A percentile compares a stretch with the other conserved stretches of the same genome.
These are phyloP conservation scores for Hymenochaete sp. DNA, from an alignment of 1,284 basidiomycete genomes.

Conservation along the genomic window DNA sequence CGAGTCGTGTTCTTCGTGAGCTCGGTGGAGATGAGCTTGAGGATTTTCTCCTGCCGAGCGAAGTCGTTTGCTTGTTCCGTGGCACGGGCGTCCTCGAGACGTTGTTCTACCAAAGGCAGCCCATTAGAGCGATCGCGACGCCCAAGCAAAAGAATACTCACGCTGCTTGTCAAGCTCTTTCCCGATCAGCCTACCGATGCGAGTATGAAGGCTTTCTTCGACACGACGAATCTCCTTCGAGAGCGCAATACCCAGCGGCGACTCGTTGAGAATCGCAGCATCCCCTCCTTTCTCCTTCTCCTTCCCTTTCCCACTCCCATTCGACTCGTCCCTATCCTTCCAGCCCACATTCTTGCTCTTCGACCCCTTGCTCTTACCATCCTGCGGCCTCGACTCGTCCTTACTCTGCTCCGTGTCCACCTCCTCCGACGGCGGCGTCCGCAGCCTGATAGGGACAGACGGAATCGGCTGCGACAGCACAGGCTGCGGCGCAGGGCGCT, in stretches of 20 bases:
- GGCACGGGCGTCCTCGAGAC: slow-evolving; percentile 67
- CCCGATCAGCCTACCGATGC: slow-evolving; percentile 63
- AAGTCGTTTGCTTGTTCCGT: slow-evolving; percentile 72
- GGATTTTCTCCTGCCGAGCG: slow-evolving; percentile 73
- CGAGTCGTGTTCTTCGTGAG: slow-evolving; percentile 76
- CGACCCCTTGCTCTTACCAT: slow-evolving; percentile 47
- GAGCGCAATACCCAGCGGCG: slow-evolving; percentile 44
- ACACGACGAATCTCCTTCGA: slow-evolving; percentile 70
- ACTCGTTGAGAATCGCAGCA: slow-evolving; percentile 38
- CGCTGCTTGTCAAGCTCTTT: slow-evolving; percentile 85
- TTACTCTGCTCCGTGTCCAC: slow-evolving; percentile 52
- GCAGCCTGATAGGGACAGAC: slow-evolving; percentile 34
- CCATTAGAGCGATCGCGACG: slow-evolving; percentile 12
- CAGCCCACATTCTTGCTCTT: slow-evolving; percentile 34
- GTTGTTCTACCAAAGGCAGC: slow-evolving; percentile 53
- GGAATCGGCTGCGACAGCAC: slow-evolving; percentile 23
- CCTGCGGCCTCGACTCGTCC: slow-evolving; percentile 46
- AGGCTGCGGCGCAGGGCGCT: slow-evolving; percentile 21
- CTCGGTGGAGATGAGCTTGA: slow-evolving; percentile 78
- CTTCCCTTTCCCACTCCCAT: slow-evolving; percentile 36
- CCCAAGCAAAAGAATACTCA: slow-evolving; percentile 30
- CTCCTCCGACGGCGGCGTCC: slow-evolving; percentile 67
- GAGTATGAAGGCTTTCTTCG: slow-evolving; percentile 67
- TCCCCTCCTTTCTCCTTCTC: slow-evolving; percentile 35
- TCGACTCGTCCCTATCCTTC: slow-evolving; percentile 31